These are phyloP conservation scores for Somion occarium DNA, from an alignment of 1,284 basidiomycete genomes.

Conservation along the genomic window DNA sequence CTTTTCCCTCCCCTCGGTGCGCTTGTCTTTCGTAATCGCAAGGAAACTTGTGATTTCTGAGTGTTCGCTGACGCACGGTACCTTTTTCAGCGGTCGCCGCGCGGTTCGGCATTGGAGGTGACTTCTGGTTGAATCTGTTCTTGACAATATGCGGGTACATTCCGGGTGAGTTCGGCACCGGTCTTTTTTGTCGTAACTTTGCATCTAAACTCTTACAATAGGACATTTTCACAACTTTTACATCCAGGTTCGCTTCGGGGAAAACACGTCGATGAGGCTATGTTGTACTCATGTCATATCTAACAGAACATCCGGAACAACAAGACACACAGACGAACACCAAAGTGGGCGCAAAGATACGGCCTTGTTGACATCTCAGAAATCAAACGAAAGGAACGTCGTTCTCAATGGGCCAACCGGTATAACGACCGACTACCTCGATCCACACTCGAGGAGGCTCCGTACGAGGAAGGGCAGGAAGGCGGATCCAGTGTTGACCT, in stretches of 20 bases:
- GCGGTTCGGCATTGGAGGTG: slow-evolving; percentile 88
- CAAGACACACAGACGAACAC: slow-evolving; percentile 85
- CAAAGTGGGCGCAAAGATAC: slow-evolving; percentile 90
- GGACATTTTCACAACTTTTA: slow-evolving; percentile 90
- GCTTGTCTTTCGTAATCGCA: background rate
- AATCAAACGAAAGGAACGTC: slow-evolving; percentile 70
- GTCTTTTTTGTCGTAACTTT: background rate
- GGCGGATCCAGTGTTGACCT: slow-evolving; percentile 39
- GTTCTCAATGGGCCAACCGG: slow-evolving; percentile 82
- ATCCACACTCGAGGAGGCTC: slow-evolving; percentile 67
- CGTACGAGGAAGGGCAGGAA: slow-evolving; percentile 77
- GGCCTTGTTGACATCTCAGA: slow-evolving; percentile 80
- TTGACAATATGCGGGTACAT: slow-evolving; percentile 90
- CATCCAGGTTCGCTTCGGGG: slow-evolving; percentile 62
- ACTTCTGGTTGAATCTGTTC: slow-evolving; percentile 91
- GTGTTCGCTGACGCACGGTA: background rate
- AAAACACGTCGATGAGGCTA: background rate
- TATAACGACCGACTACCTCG: slow-evolving; percentile 81
- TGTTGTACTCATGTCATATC: background rate
- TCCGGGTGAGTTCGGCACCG: slow-evolving; percentile 54
- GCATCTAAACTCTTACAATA: slow-evolving; percentile 27
- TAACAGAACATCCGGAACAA: slow-evolving; percentile 91
- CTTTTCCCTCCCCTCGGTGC: slow-evolving; percentile 84
- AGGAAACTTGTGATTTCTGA: slow-evolving; percentile 4
- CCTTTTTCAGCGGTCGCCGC: slow-evolving; percentile 78